Percentiles rank a stretch among this genome's conserved stretches.
These are phyloP conservation scores for Pseudopyrenochaeta lycopersici DNA, from an alignment of 2,329 filamentous ascomycete species.

Conservation along the genomic window DNA sequence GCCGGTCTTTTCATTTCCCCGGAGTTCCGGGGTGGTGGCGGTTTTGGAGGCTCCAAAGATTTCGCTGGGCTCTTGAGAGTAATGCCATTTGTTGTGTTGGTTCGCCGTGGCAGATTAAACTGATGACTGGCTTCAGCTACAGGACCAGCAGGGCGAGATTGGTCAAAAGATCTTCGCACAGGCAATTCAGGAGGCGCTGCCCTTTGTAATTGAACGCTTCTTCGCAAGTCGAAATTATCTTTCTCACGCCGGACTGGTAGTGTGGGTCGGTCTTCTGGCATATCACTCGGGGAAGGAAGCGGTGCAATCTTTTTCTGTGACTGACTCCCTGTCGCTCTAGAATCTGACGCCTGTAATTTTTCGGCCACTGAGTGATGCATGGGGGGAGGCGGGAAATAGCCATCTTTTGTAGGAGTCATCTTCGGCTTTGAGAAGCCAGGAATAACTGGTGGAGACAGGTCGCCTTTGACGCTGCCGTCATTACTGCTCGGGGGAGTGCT, in stretches of 20 bases:
- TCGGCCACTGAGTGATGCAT: slow-evolving; percentile 42
- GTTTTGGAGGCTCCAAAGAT: slow-evolving; percentile 41
- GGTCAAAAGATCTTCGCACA: slow-evolving; percentile 48
- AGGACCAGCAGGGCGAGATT: slow-evolving; percentile 33
- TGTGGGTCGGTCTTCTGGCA: slow-evolving; percentile 58
- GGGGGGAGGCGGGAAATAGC: slow-evolving; percentile 45
- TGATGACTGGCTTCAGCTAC: slow-evolving; percentile 35
- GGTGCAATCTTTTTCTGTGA: slow-evolving; percentile 26
- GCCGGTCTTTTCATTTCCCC: slow-evolving; percentile 42
- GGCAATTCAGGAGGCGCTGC: slow-evolving; percentile 43
- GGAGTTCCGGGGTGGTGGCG: slow-evolving; percentile 46
- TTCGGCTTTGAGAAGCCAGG: slow-evolving; percentile 37
- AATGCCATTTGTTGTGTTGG: slow-evolving; percentile 35
- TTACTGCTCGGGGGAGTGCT: slow-evolving; percentile 85
- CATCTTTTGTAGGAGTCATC: slow-evolving; percentile 29
- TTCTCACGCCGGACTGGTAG: slow-evolving; percentile 56
- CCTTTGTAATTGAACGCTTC: slow-evolving; percentile 44
- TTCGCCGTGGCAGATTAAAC: slow-evolving; percentile 47
- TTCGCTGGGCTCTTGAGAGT: slow-evolving; percentile 20
- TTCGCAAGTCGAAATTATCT: slow-evolving; percentile 44
- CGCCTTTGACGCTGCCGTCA: slow-evolving; percentile 61
- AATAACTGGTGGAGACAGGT: slow-evolving; percentile 31
- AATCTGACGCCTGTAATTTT: slow-evolving; percentile 28
- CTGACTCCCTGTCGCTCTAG: slow-evolving; percentile 25
- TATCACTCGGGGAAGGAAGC: slow-evolving; percentile 31